phyloP scores from a whole-genome alignment of 169 alveolate genomes.

The Amoebophrya sp. region DNA sequence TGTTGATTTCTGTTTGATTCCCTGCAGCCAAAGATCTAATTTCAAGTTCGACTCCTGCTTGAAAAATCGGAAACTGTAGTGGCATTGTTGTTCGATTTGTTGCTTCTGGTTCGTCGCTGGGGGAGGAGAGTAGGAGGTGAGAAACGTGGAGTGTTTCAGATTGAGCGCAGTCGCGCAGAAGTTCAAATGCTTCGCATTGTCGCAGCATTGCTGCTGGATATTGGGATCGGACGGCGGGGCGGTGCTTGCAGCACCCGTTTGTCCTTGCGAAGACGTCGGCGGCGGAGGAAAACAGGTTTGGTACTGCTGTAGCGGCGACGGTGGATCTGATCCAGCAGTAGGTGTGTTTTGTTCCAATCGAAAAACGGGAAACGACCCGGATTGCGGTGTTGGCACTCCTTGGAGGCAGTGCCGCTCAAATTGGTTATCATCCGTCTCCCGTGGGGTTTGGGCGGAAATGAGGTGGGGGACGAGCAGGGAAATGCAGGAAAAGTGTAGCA shows the following conservation, averaged over 20 bases:
- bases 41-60: neutral
- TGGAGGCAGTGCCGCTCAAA: no score
- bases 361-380: no score
- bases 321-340: neutral
- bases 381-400: no score
- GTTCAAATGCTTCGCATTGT: neutral
- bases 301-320: neutral
- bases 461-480: no score
- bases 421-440: no score
- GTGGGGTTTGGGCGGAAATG: no score
- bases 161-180: neutral
- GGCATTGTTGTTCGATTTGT: neutral
- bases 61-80: neutral
- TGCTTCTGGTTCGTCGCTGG: neutral
- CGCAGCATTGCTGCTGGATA: neutral
- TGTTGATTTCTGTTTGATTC: neutral
- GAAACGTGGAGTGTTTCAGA: neutral
- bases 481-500: no score
- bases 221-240: neutral
- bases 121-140: neutral
- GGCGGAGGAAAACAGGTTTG: neutral
- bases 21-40: neutral
- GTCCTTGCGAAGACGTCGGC: neutral
- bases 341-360: no score
- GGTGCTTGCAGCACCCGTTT: neutral